Evolutionary conservation across 1,139 yeast species (phyloP).

Genomic region (Wickerhamomyces sp.): DNA sequence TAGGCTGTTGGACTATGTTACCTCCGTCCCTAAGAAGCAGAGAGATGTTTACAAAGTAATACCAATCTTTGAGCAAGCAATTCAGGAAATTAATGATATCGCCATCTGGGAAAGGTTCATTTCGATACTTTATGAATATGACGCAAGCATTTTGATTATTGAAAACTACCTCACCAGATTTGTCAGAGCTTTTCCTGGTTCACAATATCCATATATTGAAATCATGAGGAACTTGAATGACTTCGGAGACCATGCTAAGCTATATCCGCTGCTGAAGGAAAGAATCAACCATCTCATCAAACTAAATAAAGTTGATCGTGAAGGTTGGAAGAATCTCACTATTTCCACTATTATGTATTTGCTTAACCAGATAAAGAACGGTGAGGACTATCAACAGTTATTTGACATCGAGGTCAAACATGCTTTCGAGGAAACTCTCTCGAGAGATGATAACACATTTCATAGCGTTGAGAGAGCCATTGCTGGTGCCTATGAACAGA

Average conservation of each 20-base stretch:
- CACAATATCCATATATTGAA: slow-evolving; percentile 5
- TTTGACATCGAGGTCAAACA: background rate
- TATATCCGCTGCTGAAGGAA: background rate
- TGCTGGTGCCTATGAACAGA: slow-evolving; percentile 28
- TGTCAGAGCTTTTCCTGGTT: slow-evolving; percentile 3
- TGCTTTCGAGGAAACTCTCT: slow-evolving; percentile 25
- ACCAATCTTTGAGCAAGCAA: slow-evolving; percentile 9
- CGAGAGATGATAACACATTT: slow-evolving; percentile 31
- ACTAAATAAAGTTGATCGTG: background rate
- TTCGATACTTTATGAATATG: slow-evolving; percentile 4
- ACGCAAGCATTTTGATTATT: background rate
- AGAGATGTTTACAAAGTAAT: slow-evolving; percentile 3
- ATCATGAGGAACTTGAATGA: slow-evolving; percentile 1
- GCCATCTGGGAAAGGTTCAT: slow-evolving; percentile 11
- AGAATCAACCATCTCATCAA: slow-evolving; percentile 1
- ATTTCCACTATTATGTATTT: slow-evolving; percentile 1
- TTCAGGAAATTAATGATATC: background rate
- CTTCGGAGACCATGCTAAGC: background rate
- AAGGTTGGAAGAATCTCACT: slow-evolving; percentile 6
- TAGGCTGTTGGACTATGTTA: slow-evolving; percentile 26
- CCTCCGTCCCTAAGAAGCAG: slow-evolving; percentile 10
- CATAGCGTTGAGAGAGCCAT: slow-evolving; percentile 41
- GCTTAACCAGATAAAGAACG: background rate
- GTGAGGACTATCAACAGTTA: slow-evolving; percentile 1
- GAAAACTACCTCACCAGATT: slow-evolving; percentile 1